phyloP scores from a whole-genome alignment of 1,284 basidiomycete species.

The Tremellales sp. region DNA sequence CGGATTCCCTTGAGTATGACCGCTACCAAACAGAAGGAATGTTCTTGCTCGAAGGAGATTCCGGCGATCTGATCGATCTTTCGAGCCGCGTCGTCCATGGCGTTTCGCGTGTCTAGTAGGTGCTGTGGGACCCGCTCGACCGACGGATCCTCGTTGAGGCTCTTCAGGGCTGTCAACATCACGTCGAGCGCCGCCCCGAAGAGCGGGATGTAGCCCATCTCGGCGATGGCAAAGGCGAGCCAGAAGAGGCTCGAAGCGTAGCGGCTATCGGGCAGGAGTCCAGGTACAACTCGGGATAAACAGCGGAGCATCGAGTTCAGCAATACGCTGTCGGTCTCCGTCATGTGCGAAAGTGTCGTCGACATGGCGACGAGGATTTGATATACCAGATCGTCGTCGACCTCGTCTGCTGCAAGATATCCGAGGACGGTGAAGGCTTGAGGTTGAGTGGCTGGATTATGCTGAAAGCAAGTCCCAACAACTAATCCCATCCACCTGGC shows the following conservation, averaged over 20 bases:
- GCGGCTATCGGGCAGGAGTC: conserved; percentile 63
- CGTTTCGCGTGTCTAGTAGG: conserved; percentile 62
- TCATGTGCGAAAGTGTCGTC: conserved; percentile 50
- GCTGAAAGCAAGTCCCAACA: conserved; percentile 88
- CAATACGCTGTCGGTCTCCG: conserved; percentile 45
- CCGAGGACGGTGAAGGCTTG: conserved; percentile 84
- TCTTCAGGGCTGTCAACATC: conserved; percentile 51
- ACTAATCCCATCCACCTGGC: conserved; percentile 90
- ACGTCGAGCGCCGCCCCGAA: conserved; percentile 66
- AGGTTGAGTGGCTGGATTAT: conserved; percentile 82
- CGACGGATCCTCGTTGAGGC: conserved; percentile 47
- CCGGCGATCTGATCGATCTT: conserved; percentile 70
- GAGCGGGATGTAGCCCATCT: conserved; percentile 68
- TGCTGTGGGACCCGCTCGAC: conserved; percentile 55
- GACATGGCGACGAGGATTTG: conserved; percentile 50
- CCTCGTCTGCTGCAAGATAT: conserved; percentile 66
- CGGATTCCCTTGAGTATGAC: conserved; percentile 82
- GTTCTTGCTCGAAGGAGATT: conserved; percentile 71
- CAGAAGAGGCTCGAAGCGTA: conserved; percentile 75
- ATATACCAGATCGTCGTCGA: conserved; percentile 54
- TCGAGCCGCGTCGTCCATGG: conserved; percentile 63
- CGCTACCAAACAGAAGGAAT: conserved; percentile 74
- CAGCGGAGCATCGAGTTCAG: conserved; percentile 83
- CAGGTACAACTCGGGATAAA: conserved; percentile 69
- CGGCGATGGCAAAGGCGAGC: conserved; percentile 74